These are phyloP conservation scores for Penicillium sp. DNA, from an alignment of 2,329 filamentous ascomycete genomes.

Conservation along the genomic window DNA sequence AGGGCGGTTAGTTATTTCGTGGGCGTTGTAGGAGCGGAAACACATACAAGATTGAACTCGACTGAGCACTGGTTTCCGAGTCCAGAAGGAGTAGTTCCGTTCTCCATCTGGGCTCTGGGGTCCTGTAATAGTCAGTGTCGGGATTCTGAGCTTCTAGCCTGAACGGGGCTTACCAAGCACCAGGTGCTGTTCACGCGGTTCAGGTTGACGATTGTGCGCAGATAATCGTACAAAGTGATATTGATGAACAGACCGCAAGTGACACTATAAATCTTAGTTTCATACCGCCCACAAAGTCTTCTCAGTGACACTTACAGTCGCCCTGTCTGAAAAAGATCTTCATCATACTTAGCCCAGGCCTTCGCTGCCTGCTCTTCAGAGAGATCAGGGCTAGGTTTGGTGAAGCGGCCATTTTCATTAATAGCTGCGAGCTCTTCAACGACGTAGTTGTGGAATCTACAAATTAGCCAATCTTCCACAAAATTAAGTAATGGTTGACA, in stretches of 20 bases:
- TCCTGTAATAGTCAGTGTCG: slow-evolving; percentile 51
- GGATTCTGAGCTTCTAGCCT: background rate
- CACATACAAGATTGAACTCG: slow-evolving; percentile 75
- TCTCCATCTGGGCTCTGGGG: slow-evolving; percentile 71
- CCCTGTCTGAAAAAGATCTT: slow-evolving; percentile 79
- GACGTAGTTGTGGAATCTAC: slow-evolving; percentile 80
- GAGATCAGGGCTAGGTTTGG: slow-evolving; percentile 61
- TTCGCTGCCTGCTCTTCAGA: slow-evolving; percentile 54
- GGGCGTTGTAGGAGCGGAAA: too few relatives aligned
- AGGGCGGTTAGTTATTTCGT: background rate
- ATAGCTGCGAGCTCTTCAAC: slow-evolving; percentile 80
- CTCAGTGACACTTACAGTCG: slow-evolving; percentile 54
- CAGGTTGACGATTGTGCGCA: slow-evolving; percentile 76
- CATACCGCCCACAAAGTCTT: slow-evolving; percentile 42
- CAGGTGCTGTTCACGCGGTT: slow-evolving; percentile 76
- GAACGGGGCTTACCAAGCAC: slow-evolving; percentile 61
- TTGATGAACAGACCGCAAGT: slow-evolving; percentile 78
- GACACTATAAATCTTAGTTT: slow-evolving; percentile 47
- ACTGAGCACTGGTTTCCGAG: slow-evolving; percentile 83
- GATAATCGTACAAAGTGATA: slow-evolving; percentile 77
- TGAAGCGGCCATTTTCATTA: slow-evolving; percentile 82
- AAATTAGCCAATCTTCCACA: background rate
- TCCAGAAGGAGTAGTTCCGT: slow-evolving; percentile 69
- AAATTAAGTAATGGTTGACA: background rate
- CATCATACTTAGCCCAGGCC: slow-evolving; percentile 71